These are phyloP conservation scores for Ceratocystis papillata DNA, from an alignment of 2,329 filamentous ascomycete genomes.

Conservation along the genomic window DNA sequence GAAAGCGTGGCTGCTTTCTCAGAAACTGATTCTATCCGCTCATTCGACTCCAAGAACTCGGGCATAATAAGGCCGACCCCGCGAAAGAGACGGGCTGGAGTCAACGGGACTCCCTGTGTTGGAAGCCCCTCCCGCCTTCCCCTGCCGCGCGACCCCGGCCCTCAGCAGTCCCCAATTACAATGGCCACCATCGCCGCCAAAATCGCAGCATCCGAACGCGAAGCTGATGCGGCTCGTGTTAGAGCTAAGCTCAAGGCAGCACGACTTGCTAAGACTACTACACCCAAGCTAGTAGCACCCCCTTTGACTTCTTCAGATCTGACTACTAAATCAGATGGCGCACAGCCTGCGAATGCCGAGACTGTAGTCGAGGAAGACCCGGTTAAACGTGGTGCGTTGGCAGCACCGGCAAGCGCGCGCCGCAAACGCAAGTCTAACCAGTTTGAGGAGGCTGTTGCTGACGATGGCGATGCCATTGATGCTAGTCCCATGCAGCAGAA, in stretches of 20 bases:
- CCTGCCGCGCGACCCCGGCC: slow-evolving; percentile 32
- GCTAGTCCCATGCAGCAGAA: not conserved
- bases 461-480: slow-evolving; percentile 24
- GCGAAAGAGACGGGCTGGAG: slow-evolving; percentile 8
- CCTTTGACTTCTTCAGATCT: not conserved
- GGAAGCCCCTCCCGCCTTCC: slow-evolving; percentile 30
- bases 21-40: slow-evolving; percentile 14
- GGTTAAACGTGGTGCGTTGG: slow-evolving; percentile 30
- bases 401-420: slow-evolving; percentile 25
- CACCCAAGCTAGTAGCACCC: not conserved
- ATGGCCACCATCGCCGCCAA: slow-evolving; percentile 54
- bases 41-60: slow-evolving; percentile 16
- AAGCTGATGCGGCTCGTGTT: slow-evolving; percentile 53
- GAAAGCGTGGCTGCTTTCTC: slow-evolving; percentile 13
- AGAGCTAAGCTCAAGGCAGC: slow-evolving; percentile 52
- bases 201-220: slow-evolving; percentile 51
- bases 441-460: slow-evolving; percentile 18
- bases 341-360: not conserved
- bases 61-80: not conserved
- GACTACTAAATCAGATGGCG: too few species aligned
- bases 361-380: slow-evolving; percentile 31
- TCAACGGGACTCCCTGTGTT: slow-evolving; percentile 24
- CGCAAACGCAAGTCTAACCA: slow-evolving; percentile 23
- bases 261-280: slow-evolving; percentile 30
- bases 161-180: slow-evolving; percentile 47